A percentile compares a stretch with the other conserved stretches of the same genome.
phyloP scores from a whole-genome alignment of 2,329 filamentous ascomycete genomes.

The Tolypocladium paradoxum region DNA sequence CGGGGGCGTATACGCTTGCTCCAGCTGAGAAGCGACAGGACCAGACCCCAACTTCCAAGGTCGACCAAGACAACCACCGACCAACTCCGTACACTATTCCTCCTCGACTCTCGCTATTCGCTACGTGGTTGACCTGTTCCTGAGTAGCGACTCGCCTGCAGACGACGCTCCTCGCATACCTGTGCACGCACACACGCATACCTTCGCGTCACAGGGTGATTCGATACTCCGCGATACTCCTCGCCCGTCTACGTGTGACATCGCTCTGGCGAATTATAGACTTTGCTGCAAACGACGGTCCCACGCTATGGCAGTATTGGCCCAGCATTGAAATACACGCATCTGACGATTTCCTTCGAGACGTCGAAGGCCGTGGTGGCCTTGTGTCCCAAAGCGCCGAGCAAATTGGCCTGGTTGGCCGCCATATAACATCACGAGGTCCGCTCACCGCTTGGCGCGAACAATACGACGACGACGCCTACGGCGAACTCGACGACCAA shows the following conservation, averaged over 20 bases:
- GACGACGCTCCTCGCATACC: background rate
- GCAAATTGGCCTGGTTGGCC: background rate
- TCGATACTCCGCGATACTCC: background rate
- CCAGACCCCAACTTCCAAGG: background rate
- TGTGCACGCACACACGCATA: background rate
- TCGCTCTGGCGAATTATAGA: background rate
- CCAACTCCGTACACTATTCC: background rate
- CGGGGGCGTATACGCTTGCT: background rate
- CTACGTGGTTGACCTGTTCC: background rate
- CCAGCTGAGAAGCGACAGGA: background rate
- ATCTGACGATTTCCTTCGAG: background rate
- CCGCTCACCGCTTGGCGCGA: background rate
- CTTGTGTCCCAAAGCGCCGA: background rate
- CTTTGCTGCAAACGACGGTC: background rate
- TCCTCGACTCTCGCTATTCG: background rate
- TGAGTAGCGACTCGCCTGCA: background rate
- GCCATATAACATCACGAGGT: background rate
- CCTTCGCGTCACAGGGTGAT: background rate
- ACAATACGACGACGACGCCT: background rate
- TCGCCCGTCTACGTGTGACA: background rate
- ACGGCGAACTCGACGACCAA: background rate
- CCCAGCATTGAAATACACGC: background rate
- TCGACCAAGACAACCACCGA: background rate
- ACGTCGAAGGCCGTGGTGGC: background rate
- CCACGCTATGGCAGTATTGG: background rate